Evolutionary conservation across 192 early-diverging fungal species (phyloP).

Genomic region (Coemansia sp.): DNA sequence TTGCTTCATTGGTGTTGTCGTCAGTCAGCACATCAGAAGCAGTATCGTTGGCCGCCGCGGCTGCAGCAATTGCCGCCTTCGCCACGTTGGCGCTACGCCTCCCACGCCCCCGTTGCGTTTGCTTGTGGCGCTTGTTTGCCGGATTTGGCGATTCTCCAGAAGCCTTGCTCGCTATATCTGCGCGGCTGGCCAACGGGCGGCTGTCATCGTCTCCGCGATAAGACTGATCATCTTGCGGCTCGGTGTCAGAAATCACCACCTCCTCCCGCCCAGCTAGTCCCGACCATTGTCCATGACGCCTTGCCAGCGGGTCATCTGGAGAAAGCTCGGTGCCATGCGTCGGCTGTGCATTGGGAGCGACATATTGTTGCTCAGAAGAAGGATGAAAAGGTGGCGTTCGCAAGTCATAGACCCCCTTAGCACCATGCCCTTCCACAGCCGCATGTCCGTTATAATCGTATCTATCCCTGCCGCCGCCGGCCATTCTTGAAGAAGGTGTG

Average conservation of each 20-base stretch:
- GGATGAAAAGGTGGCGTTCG: slow-evolving; percentile 14
- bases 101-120: slow-evolving; percentile 8
- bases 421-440: not conserved
- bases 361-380: not conserved
- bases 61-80: slow-evolving; percentile 16
- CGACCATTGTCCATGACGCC: slow-evolving; percentile 11
- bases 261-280: not conserved
- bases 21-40: slow-evolving; percentile 10
- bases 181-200: slow-evolving; percentile 30
- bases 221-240: slow-evolving; percentile 4
- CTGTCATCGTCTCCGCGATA: slow-evolving; percentile 29
- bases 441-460: slow-evolving; percentile 13
- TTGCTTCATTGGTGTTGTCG: slow-evolving; percentile 8
- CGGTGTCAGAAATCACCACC: slow-evolving; percentile 30
- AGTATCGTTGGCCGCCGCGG: slow-evolving; percentile 1
- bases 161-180: slow-evolving; percentile 3
- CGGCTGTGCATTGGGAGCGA: not conserved
- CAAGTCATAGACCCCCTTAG: slow-evolving; percentile 12
- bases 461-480: not conserved
- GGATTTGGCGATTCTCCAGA: slow-evolving; percentile 12
- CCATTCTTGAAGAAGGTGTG: not conserved
- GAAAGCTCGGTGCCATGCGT: slow-evolving; percentile 3
- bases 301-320: slow-evolving; percentile 16
- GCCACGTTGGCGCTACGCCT: slow-evolving; percentile 18
- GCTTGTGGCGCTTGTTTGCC: slow-evolving; percentile 29